Evolutionary conservation across 2,329 filamentous ascomycete genomes (phyloP).

Genomic region (Lasiodiplodia hormozganensis): DNA sequence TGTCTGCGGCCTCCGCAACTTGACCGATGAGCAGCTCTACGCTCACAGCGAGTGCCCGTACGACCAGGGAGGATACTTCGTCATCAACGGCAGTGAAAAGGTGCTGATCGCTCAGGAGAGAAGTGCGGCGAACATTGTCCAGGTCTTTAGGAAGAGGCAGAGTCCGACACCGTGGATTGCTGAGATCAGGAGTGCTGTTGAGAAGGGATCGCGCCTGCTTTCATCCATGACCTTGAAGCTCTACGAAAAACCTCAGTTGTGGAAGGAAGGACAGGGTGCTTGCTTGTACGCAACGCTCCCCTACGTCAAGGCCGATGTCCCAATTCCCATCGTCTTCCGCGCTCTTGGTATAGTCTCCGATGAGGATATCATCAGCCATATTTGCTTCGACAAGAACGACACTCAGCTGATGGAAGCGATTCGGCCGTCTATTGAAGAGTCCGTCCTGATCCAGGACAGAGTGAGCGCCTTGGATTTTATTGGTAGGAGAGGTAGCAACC

Average conservation of each 20-base stretch:
- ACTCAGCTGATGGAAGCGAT: slow-evolving; percentile 98
- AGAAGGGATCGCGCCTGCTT: slow-evolving; percentile 94
- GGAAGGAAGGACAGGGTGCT: slow-evolving; percentile 81
- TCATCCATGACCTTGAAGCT: slow-evolving; percentile 92
- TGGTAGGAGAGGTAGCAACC: slow-evolving; percentile 75
- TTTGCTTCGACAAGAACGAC: slow-evolving; percentile 94
- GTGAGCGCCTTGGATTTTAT: slow-evolving; percentile 96
- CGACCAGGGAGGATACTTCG: slow-evolving; percentile 97
- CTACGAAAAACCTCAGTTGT: slow-evolving; percentile 80
- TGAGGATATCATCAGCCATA: slow-evolving; percentile 96
- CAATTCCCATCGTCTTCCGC: slow-evolving; percentile 93
- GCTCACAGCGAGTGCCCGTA: slow-evolving; percentile 96
- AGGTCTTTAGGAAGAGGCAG: slow-evolving; percentile 99
- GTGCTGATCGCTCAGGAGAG: slow-evolving; percentile 97
- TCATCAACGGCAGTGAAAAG: slow-evolving; percentile 99
- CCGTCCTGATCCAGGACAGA: slow-evolving; percentile 93
- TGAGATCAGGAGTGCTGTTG: slow-evolving; percentile 93
- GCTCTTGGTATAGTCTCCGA: slow-evolving; percentile 96
- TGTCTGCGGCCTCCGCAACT: slow-evolving; percentile 86
- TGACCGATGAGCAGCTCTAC: slow-evolving; percentile 86
- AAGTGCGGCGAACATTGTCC: slow-evolving; percentile 97
- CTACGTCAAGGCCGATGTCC: slow-evolving; percentile 92
- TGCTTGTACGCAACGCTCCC: slow-evolving; percentile 91
- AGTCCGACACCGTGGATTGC: slow-evolving; percentile 92
- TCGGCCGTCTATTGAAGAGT: slow-evolving; percentile 95